Evolutionary conservation across 1,284 basidiomycete species (phyloP).

Genomic region (Ustilago vetiveriae): DNA sequence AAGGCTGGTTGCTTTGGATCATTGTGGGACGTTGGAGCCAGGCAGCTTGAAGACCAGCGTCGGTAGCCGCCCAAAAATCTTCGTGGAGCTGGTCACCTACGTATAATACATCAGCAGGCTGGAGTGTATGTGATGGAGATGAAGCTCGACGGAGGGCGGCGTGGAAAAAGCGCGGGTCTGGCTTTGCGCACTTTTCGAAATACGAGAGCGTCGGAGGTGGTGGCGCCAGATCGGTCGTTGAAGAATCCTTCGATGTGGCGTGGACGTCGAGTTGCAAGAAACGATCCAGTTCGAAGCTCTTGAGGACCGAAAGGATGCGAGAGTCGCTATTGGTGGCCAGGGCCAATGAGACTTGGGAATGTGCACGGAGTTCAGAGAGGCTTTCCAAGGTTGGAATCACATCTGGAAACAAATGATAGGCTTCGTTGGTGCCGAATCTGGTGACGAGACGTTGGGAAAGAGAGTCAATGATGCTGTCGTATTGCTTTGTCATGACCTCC

Average conservation of each 20-base stretch:
- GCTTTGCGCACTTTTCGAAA: constrained; percentile 44
- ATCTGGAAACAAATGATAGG: constrained; percentile 46
- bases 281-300: constrained; percentile 27
- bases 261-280: constrained; percentile 34
- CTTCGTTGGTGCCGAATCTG: constrained; percentile 38
- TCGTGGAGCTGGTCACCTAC: constrained; percentile 54
- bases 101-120: constrained; percentile 35
- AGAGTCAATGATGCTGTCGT: background rate
- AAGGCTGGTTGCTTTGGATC: constrained; percentile 34
- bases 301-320: constrained; percentile 37
- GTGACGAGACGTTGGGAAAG: constrained; percentile 31
- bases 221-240: background rate
- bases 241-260: background rate
- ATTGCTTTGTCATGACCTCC: constrained; percentile 3
- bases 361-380: background rate
- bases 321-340: constrained; percentile 54
- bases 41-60: constrained; percentile 39
- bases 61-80: constrained; percentile 48
- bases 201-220: constrained; percentile 43
- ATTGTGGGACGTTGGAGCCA: constrained; percentile 41
- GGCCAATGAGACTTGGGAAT: constrained; percentile 9
- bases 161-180: constrained; percentile 40
- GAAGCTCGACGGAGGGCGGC: constrained; percentile 28
- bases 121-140: background rate
- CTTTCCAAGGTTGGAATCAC: constrained; percentile 31